These are phyloP conservation scores for Madurella mycetomatis DNA, from an alignment of 2,329 filamentous ascomycete species.

Conservation along the genomic window DNA sequence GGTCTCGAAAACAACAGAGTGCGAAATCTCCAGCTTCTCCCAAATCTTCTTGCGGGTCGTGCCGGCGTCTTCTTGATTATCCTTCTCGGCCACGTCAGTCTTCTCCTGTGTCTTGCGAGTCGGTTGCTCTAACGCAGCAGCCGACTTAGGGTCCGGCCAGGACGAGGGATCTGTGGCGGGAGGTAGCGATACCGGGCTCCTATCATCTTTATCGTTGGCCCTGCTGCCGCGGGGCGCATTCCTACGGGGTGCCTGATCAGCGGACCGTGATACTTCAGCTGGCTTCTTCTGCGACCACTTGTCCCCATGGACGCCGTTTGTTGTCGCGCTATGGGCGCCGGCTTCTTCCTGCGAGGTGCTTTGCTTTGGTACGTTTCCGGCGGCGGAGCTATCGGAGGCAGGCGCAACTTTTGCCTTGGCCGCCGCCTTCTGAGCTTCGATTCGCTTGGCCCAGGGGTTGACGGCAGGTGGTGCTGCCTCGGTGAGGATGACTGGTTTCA, in stretches of 20 bases:
- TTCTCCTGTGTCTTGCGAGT: constrained; percentile 69
- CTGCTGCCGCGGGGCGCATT: constrained; percentile 43
- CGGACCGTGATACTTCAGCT: constrained; percentile 38
- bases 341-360: constrained; percentile 20
- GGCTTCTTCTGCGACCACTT: constrained; percentile 40
- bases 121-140: constrained; percentile 63
- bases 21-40: constrained; percentile 66
- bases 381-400: constrained; percentile 16
- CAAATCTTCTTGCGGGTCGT: constrained; percentile 67
- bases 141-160: constrained; percentile 88
- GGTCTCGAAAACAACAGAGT: constrained; percentile 81
- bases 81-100: constrained; percentile 58
- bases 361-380: constrained; percentile 42
- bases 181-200: constrained; percentile 40
- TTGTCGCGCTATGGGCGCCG: constrained; percentile 22
- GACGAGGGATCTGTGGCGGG: constrained; percentile 70
- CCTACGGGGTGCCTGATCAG: constrained; percentile 39
- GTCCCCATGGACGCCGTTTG: constrained; percentile 34
- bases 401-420: constrained; percentile 41
- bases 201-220: constrained; percentile 41
- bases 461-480: constrained; percentile 79
- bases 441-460: constrained; percentile 83
- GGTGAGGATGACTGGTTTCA: constrained; percentile 60
- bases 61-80: constrained; percentile 53
- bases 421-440: constrained; percentile 56